Evolutionary conservation across 768 basidiomycete species (phyloP), one percentile per base, ranked within the genome.

Genomic region (Multifurca ochricompacta): DNA sequence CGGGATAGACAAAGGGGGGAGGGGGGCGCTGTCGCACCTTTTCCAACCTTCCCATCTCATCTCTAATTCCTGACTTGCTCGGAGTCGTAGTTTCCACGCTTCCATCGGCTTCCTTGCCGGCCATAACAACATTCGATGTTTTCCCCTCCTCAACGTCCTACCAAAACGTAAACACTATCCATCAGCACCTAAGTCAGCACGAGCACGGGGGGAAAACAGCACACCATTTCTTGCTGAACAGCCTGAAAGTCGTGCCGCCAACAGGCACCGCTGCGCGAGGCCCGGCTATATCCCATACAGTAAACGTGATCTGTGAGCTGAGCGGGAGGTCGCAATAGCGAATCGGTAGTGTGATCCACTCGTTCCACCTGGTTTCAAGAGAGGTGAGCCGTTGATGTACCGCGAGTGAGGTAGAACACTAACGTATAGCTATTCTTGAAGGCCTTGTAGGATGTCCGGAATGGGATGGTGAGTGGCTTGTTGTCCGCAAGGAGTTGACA

Each of bases 41-140:
- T 69, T 98, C 94, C 43, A 99, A 68, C 41, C 94, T 74, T 3
- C 93, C 96, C 90, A 95, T 93, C 68, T 98, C 96, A 64, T 99
- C 96, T 55, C 80, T 77, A 0, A 74, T 71, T 42, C 78, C 83
- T 16, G 85, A 65, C 64, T 96, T 97, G 66, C 91, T 95, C 0
- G 93, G 93, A 1, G 96, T 99, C 1, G 79, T 75, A 0, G 85
- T 79, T 39, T 95, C 84, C 21, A 79, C 74, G 0, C 83, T 83
- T 0, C 91, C 90, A 67, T 97, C 95, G 4, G 91, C 96, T 64
- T 91, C 87, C 25, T 79, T 71, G 6, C 78, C 2, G 81, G 80
- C 87, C 94, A 95, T 10, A 99, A 69, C 41, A 84, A 73, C 10
- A 96, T 72, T 42, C 95, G 74, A 67, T 98, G 94, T 68, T 96